Base-by-base conservation (phyloP, 169 alveolate species). In the Eimeria necatrix region DNA sequence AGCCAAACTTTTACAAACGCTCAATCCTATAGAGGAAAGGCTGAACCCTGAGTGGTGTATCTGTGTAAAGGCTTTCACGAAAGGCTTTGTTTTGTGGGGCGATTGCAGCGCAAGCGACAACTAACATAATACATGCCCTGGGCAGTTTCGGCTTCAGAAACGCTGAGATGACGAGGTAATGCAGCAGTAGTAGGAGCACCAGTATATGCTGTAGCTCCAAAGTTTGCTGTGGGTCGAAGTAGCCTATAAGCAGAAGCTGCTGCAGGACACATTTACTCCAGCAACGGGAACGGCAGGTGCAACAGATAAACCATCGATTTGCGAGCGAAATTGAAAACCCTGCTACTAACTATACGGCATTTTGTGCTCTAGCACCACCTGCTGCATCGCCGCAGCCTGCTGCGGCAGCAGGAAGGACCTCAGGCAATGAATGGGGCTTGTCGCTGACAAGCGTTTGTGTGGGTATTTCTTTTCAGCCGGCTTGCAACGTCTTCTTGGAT, bases 31-130 rank as follows among this genome's bases (percentile, higher is more conserved):
- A 10, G 18, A 12, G 18, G 18, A 56, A 56, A 10, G 22, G 68
- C 68, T 12, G 68, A 61, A 10, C 74, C n/a, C 74, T 61, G 22
- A 61, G 22, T 6, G 26, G 32, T 61, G 7, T 0, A 61, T 26
- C 74, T 32, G 18, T 5, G 22, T 32, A 32, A 32, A 32, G 41
- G 41, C 41, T 32, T 32, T 32, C 41, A 32, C 41, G 41, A 32
- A 32, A 32, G 41, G 41, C 51, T 4, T 20, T 71, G 48, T 48
- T 26, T 22, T 71, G 83, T 71, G 22, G 18, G 83, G 1, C 12
- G n/a, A 32, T 48, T 71, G 48, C 83, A 71, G 83, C 83, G 6
- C 83, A 71, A 22, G 83, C 83, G 83, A 71, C 83, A 71, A 71
- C 83, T 7, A 71, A 71, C 83, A 71, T 71, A 0, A 71, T 71